phyloP scores from a whole-genome alignment of 768 basidiomycete genomes.

The Postia placenta region DNA sequence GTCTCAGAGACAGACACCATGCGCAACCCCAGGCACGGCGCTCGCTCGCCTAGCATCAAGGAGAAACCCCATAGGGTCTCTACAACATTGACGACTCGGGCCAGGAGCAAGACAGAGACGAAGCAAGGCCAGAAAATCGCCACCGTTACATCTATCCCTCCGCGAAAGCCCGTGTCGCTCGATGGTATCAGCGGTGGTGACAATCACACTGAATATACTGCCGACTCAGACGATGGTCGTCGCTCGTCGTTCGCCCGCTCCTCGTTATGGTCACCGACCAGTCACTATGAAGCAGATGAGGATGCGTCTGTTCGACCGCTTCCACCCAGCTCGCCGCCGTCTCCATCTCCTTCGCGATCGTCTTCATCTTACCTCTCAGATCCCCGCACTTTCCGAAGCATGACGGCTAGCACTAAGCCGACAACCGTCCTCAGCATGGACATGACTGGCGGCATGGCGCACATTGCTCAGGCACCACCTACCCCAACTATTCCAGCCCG shows the following conservation, averaged over 20 bases:
- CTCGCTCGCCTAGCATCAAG: slow-evolving; percentile 12
- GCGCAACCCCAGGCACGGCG: slow-evolving; percentile 6
- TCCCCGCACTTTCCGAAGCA: slow-evolving; percentile 75
- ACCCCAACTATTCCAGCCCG: slow-evolving; percentile 49
- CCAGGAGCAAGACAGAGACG: slow-evolving; percentile 14
- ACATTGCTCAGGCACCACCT: slow-evolving; percentile 81
- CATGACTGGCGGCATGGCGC: slow-evolving; percentile 76
- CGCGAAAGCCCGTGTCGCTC: slow-evolving; percentile 48
- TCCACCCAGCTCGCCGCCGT: slow-evolving; percentile 83
- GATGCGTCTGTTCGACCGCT: slow-evolving; percentile 89
- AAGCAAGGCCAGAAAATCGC: slow-evolving; percentile 15
- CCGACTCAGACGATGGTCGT: slow-evolving; percentile 42
- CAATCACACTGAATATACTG: slow-evolving; percentile 28
- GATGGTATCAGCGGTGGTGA: slow-evolving; percentile 44
- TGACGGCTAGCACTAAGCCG: slow-evolving; percentile 87
- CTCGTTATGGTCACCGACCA: slow-evolving; percentile 76
- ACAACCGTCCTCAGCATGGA: slow-evolving; percentile 93
- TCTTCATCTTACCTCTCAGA: slow-evolving; percentile 82
- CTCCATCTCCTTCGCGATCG: slow-evolving; percentile 78
- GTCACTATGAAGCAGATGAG: slow-evolving; percentile 81
- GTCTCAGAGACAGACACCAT: slow-evolving; percentile 26
- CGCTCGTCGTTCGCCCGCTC: slow-evolving; percentile 61
- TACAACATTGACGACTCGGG: slow-evolving; percentile 16
- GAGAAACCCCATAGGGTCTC: slow-evolving; percentile 23
- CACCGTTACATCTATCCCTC: slow-evolving; percentile 8